Conservation (phyloP, 441 rosid genomes). For the Croton setiger region DNA sequence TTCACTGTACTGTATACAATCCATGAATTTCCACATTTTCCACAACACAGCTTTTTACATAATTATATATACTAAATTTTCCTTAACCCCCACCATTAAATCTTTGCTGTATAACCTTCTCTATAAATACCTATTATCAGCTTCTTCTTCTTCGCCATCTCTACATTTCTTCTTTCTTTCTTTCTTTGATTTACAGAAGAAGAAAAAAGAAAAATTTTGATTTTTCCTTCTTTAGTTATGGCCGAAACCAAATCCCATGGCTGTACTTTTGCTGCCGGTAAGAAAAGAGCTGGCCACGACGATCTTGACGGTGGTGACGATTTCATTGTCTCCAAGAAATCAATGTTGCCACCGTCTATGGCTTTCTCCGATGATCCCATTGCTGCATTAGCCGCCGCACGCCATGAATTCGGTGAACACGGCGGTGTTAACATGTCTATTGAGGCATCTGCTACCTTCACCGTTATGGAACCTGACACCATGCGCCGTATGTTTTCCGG, state of each 20-base stretch:
- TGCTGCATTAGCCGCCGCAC: slow-evolving; percentile 64
- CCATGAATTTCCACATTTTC: not conserved
- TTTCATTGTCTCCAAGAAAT: slow-evolving; percentile 44
- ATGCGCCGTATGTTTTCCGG: slow-evolving; percentile 89
- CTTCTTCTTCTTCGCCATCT: no score
- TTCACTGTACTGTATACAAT: not conserved
- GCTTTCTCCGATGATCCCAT: slow-evolving; percentile 58
- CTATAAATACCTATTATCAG: no score
- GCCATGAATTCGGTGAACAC: slow-evolving; percentile 94
- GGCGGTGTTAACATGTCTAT: slow-evolving; percentile 98
- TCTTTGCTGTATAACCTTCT: not conserved
- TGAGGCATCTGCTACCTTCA: slow-evolving; percentile 98
- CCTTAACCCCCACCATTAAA: not conserved
- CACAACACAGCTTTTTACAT: not conserved
- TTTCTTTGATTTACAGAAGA: no score
- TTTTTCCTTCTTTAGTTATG: slow-evolving; percentile 30
- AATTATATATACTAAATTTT: no score
- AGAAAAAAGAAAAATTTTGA: no score
- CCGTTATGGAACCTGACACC: slow-evolving; percentile 97
- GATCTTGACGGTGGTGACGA: slow-evolving; percentile 39
- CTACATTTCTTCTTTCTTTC: no score
- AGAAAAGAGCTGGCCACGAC: slow-evolving; percentile 48
- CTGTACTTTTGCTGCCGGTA: slow-evolving; percentile 38
- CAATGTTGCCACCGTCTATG: slow-evolving; percentile 26
- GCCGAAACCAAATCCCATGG: slow-evolving; percentile 36